A percentile compares a stretch with the other conserved stretches of the same genome.
phyloP scores from a whole-genome alignment of 148 eudicot species.

The Camellia japonica region DNA sequence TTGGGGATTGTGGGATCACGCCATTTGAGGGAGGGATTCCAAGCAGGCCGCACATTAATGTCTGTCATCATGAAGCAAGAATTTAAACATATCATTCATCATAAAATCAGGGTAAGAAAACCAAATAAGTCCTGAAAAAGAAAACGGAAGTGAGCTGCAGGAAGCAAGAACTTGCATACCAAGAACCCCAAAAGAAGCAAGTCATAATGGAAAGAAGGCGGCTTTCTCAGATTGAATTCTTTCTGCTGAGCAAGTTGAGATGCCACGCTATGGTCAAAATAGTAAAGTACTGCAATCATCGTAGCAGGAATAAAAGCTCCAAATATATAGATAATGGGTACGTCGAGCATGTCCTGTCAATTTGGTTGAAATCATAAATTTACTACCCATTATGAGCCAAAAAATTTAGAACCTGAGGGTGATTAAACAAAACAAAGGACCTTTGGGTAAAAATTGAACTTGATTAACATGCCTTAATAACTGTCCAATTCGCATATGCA shows the following conservation, averaged over 20 bases:
- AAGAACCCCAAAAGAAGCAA: slow-evolving; percentile 82
- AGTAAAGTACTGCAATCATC: slow-evolving; percentile 93
- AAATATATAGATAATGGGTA: slow-evolving; percentile 68
- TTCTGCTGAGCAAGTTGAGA: slow-evolving; percentile 96
- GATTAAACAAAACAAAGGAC: too few relatives aligned
- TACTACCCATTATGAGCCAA: background rate
- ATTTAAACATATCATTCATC: background rate
- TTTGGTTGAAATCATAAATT: slow-evolving; percentile 11
- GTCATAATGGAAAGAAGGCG: slow-evolving; percentile 85
- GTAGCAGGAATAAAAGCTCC: slow-evolving; percentile 95
- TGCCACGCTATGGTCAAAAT: slow-evolving; percentile 94
- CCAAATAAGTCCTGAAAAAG: background rate
- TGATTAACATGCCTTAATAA: slow-evolving; percentile 50
- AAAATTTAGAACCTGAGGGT: too few relatives aligned
- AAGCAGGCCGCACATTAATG: slow-evolving; percentile 74
- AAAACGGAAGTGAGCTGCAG: background rate
- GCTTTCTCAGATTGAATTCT: slow-evolving; percentile 83
- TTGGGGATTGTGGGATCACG: slow-evolving; percentile 93
- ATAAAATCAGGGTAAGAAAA: background rate
- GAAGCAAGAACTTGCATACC: slow-evolving; percentile 33
- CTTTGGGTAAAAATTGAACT: too few relatives aligned
- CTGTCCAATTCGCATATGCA: slow-evolving; percentile 89
- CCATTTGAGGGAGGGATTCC: slow-evolving; percentile 94
- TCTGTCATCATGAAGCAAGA: slow-evolving; percentile 34
- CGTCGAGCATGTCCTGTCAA: slow-evolving; percentile 77